Evolutionary conservation across 169 alveolate genomes (phyloP).

Genomic region (Plasmodium malariae): DNA sequence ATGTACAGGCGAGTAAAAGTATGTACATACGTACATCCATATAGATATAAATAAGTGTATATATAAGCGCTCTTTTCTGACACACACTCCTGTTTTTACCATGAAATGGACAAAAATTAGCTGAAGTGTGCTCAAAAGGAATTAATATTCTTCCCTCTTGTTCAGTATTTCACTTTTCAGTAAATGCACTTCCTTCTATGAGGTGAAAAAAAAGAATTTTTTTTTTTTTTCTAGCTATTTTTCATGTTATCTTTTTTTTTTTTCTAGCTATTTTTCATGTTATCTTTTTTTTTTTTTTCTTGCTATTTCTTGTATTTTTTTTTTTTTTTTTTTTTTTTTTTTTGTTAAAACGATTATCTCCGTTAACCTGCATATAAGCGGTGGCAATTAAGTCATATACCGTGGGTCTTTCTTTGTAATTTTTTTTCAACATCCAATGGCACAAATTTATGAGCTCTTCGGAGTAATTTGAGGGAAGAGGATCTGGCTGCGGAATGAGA

Average conservation of each 20-base stretch:
- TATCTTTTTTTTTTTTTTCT: conserved; percentile 5
- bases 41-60: neutral
- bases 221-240: neutral
- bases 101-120: neutral
- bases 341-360: neutral
- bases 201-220: neutral
- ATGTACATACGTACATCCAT: too few species aligned
- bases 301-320: neutral
- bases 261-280: neutral
- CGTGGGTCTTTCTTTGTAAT: conserved; percentile 64
- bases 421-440: conserved; percentile 67
- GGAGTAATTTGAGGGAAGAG: conserved; percentile 65
- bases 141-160: neutral
- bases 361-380: conserved; percentile 49
- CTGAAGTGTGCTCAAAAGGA: neutral
- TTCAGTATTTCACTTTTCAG: conserved; percentile 41
- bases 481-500: conserved; percentile 48
- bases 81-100: neutral
- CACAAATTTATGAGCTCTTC: conserved; percentile 59
- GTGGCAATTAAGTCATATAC: conserved; percentile 61
- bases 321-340: neutral
- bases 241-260: neutral
- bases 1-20: too few species aligned
- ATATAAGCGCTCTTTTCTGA: neutral
- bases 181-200: conserved; percentile 51